phyloP scores from a whole-genome alignment of 2,329 filamentous ascomycete species.

The Fusarium domesticum region DNA sequence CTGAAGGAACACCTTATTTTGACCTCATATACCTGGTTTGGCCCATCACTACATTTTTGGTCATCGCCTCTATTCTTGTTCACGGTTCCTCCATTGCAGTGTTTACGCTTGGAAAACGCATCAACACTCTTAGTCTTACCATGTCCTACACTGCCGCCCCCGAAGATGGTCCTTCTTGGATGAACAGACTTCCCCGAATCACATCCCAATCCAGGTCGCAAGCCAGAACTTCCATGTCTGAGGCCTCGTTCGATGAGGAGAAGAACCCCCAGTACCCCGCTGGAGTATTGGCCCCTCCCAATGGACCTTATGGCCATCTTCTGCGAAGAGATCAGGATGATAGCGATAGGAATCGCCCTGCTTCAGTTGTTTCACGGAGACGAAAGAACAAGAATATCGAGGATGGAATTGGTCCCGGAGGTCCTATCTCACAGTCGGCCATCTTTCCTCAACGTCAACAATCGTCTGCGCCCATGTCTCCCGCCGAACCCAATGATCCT shows the following conservation, averaged over 20 bases:
- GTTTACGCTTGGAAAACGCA: slow-evolving; percentile 94
- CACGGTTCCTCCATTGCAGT: slow-evolving; percentile 98
- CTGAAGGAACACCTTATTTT: slow-evolving; percentile 54
- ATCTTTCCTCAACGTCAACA: slow-evolving; percentile 65
- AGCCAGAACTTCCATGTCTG: slow-evolving; percentile 73
- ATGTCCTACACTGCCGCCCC: slow-evolving; percentile 93
- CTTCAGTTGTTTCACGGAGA: slow-evolving; percentile 58
- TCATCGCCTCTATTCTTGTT: slow-evolving; percentile 90
- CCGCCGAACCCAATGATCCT: slow-evolving; percentile 26
- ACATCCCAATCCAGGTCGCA: slow-evolving; percentile 71
- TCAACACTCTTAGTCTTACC: slow-evolving; percentile 92
- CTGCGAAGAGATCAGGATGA: slow-evolving; percentile 82
- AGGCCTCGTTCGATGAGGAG: slow-evolving; percentile 66
- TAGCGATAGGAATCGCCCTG: slow-evolving; percentile 56
- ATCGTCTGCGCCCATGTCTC: slow-evolving; percentile 20
- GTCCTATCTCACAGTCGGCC: slow-evolving; percentile 84
- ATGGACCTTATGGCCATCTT: slow-evolving; percentile 55
- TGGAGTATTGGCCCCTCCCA: slow-evolving; percentile 69
- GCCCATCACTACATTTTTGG: slow-evolving; percentile 92
- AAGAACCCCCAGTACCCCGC: slow-evolving; percentile 61
- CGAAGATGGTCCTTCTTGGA: slow-evolving; percentile 88
- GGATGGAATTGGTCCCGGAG: slow-evolving; percentile 72
- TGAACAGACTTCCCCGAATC: slow-evolving; percentile 81
- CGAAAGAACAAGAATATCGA: slow-evolving; percentile 67
- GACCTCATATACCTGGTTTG: slow-evolving; percentile 82